Conservation (phyloP, 2,329 filamentous ascomycete species). For the Lasiodiplodia sp. region DNA sequence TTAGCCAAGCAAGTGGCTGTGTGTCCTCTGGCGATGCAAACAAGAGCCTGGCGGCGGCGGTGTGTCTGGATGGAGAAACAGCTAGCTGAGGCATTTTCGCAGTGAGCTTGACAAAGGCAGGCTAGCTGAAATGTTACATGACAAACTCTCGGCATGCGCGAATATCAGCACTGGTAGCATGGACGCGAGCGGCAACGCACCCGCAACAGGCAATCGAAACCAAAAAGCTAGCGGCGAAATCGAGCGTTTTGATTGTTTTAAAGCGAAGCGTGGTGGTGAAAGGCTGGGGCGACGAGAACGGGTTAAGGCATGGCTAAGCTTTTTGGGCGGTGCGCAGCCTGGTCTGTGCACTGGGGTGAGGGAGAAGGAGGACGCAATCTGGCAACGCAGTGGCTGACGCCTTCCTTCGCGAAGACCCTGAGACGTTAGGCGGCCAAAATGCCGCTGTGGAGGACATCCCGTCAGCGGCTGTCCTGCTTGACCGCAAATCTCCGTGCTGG, state of each 20-base stretch:
- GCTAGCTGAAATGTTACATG: conserved; percentile 24
- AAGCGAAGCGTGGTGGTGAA: neutral
- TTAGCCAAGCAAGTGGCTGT: conserved; percentile 12
- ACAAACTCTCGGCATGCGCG: conserved; percentile 8
- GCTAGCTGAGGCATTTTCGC: conserved; percentile 19
- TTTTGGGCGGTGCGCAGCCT: neutral
- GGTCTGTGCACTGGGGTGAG: neutral
- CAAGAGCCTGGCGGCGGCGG: neutral
- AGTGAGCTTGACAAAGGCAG: conserved; percentile 16
- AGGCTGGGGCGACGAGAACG: neutral
- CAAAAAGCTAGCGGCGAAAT: neutral
- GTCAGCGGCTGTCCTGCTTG: neutral
- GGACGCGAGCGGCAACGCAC: neutral
- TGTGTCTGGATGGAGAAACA: conserved; percentile 13
- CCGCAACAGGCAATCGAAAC: neutral
- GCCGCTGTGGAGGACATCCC: neutral
- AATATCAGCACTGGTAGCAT: neutral
- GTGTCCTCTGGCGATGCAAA: neutral
- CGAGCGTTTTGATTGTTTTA: neutral
- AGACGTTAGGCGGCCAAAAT: too few relatives aligned
- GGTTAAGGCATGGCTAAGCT: conserved; percentile 15
- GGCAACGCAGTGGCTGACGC: neutral
- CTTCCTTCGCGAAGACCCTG: neutral
- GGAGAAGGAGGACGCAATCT: neutral
- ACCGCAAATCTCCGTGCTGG: too few relatives aligned